These are phyloP conservation scores for Phytophthora litchii DNA, from an alignment of 352 stramenopile genomes.

Conservation along the genomic window DNA sequence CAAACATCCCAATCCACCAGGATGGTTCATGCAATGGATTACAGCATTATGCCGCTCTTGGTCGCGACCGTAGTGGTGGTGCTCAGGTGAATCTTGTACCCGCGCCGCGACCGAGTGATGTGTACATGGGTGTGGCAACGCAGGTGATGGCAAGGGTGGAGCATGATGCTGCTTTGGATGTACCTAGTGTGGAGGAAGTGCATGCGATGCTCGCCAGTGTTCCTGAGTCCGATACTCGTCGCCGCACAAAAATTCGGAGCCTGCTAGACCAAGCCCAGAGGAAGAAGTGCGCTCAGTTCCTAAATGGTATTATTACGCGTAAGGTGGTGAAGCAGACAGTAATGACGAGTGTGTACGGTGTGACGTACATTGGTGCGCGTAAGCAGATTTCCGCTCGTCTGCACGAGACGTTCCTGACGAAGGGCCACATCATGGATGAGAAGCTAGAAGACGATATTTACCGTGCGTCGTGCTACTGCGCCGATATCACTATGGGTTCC, in stretches of 20 bases:
- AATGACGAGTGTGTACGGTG: slow-evolving; percentile 99
- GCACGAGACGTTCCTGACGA: slow-evolving; percentile 89
- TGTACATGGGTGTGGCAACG: slow-evolving; percentile 95
- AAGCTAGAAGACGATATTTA: slow-evolving; percentile 90
- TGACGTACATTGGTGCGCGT: slow-evolving; percentile 99
- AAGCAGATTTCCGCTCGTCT: slow-evolving; percentile 98
- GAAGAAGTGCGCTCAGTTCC: slow-evolving; percentile 70
- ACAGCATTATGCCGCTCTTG: slow-evolving; percentile 99
- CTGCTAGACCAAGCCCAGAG: slow-evolving; percentile 49
- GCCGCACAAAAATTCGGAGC: slow-evolving; percentile 1
- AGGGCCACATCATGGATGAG: slow-evolving; percentile 76
- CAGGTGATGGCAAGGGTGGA: slow-evolving; percentile 86
- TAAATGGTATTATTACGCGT: slow-evolving; percentile 82
- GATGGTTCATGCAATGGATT: slow-evolving; percentile 99
- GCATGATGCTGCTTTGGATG: slow-evolving; percentile 57
- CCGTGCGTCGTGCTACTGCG: slow-evolving; percentile 91
- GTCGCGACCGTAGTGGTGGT: slow-evolving; percentile 93
- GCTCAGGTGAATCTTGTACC: slow-evolving; percentile 97
- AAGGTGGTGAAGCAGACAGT: slow-evolving; percentile 99
- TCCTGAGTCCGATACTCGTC: slow-evolving; percentile 1
- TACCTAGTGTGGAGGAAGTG: slow-evolving; percentile 46
- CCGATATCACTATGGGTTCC: slow-evolving; percentile 95
- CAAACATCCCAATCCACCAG: slow-evolving; percentile 96
- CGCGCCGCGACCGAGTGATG: slow-evolving; percentile 94
- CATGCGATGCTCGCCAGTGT: slow-evolving; percentile 22